These are phyloP conservation scores for Xylaria sp. DNA, from an alignment of 2,329 filamentous ascomycete genomes.

Conservation along the genomic window DNA sequence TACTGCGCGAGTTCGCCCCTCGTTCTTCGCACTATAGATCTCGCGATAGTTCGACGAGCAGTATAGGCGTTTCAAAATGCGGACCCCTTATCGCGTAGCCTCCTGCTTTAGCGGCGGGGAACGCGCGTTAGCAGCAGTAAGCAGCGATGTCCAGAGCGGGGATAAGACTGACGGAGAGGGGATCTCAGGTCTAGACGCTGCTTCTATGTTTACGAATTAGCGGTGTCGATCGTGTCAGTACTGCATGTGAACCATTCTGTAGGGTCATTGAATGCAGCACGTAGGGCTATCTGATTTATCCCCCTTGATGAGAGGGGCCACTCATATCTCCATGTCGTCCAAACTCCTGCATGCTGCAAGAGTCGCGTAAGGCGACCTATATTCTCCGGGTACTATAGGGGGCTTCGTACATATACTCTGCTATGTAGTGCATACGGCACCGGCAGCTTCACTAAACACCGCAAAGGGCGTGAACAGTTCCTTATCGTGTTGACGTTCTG, in stretches of 20 bases:
- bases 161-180: constrained; percentile 16
- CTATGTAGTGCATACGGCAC: constrained; percentile 11
- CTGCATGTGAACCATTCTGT: constrained; percentile 21
- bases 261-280: constrained; percentile 19
- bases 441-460: constrained; percentile 1
- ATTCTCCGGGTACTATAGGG: background rate
- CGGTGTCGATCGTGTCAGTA: constrained; percentile 19
- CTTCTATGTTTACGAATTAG: constrained; percentile 9
- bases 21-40: no score
- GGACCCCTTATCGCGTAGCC: no score
- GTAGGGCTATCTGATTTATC: constrained; percentile 24
- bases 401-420: background rate
- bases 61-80: no score
- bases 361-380: constrained; percentile 13
- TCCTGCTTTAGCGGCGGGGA: no score
- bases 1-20: no score
- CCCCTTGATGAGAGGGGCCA: constrained; percentile 18
- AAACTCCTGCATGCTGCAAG: constrained; percentile 12
- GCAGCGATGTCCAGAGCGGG: constrained; percentile 11
- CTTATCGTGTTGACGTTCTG: constrained; percentile 2
- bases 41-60: no score
- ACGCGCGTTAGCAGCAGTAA: constrained; percentile 20
- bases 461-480: constrained; percentile 1
- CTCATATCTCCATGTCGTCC: constrained; percentile 11
- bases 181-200: constrained; percentile 17